phyloP scores from a whole-genome alignment of 2,329 filamentous ascomycete species.

The Pseudocercospora vitis region DNA sequence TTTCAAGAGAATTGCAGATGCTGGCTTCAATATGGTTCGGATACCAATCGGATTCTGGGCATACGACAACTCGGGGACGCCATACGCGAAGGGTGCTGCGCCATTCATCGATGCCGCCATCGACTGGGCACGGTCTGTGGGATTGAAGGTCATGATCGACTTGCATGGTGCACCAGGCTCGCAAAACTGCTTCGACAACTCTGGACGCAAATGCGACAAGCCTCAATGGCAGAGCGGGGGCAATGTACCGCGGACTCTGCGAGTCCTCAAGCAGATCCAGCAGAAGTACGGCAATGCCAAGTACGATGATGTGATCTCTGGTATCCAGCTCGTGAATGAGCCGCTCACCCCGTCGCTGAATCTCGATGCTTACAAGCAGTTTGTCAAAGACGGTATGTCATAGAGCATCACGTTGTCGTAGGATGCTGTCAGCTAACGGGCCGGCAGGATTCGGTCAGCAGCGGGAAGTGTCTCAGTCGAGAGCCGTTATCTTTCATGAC shows the following conservation, averaged over 20 bases:
- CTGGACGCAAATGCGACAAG: constrained; percentile 49
- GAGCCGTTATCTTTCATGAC: constrained; percentile 59
- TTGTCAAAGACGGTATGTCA: constrained; percentile 53
- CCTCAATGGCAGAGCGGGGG: constrained; percentile 50
- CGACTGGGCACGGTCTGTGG: constrained; percentile 55
- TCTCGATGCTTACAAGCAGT: constrained; percentile 51
- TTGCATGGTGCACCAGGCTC: constrained; percentile 57
- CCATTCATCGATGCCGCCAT: constrained; percentile 57
- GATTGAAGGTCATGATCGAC: constrained; percentile 59
- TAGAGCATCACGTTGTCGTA: too few relatives aligned
- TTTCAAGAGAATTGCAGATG: constrained; percentile 57
- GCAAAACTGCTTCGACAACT: constrained; percentile 65
- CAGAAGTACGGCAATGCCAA: constrained; percentile 55
- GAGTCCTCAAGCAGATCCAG: constrained; percentile 59
- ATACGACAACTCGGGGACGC: constrained; percentile 51
- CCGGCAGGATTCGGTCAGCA: constrained; percentile 45
- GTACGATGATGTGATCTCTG: constrained; percentile 60
- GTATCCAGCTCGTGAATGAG: constrained; percentile 60
- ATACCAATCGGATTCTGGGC: constrained; percentile 63
- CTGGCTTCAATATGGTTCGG: constrained; percentile 60
- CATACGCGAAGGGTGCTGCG: constrained; percentile 55
- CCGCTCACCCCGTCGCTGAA: constrained; percentile 51
- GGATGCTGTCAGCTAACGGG: too few relatives aligned
- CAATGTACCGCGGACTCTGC: constrained; percentile 54
- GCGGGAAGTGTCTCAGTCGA: constrained; percentile 33